Base-by-base conservation (phyloP, 306 rosid genomes). In the Prunus mongolica region DNA sequence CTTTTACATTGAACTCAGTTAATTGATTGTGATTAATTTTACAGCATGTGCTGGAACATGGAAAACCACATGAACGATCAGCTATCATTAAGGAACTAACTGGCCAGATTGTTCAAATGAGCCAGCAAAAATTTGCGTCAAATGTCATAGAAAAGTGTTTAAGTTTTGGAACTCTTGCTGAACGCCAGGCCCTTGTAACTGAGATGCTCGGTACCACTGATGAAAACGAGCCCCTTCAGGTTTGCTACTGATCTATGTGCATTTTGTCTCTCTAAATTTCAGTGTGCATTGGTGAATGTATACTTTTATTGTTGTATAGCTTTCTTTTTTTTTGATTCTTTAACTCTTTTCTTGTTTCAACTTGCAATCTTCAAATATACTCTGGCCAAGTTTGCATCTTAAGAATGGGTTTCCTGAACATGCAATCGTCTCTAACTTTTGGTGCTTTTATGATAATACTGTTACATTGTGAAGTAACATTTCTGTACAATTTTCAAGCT, bases 161-260 rank as follows among this genome's bases (percentile, higher is more conserved):
- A 76, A 83, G 89, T 74, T 90, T 89, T 67, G 96, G 98, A 69
- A 89, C 90, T 82, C 86, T 89, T 71, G 69, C 85, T 51, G 96
- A 94, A 78, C 96, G 97, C 24, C 96, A 87, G 80, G 69, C 85
- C 74, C 87, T 94, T 20, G 96, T 94, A 65, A 85, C 71, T 75
- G 98, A 94, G 89, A 94, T 94, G 96, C 97, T 92, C 63, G 96
- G 98, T 52, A 61, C 96, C 81, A 91, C 97, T 1, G 98, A 94
- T 72, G 98, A 91, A 86, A 94, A 94, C 52, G 98, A 94, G 86
- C 96, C 96, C 63, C 97, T 91, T 86, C 98, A 94, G 98, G 97
- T 94, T 79, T 74, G 80, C 58, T 38, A 71, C 71, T n/a, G 16
- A 24, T 30, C 72, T 52, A 8, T 50, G 27, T 76, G 80, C 78